phyloP scores from a whole-genome alignment of 305 asterid genomes.

The Solanum hybrid region DNA sequence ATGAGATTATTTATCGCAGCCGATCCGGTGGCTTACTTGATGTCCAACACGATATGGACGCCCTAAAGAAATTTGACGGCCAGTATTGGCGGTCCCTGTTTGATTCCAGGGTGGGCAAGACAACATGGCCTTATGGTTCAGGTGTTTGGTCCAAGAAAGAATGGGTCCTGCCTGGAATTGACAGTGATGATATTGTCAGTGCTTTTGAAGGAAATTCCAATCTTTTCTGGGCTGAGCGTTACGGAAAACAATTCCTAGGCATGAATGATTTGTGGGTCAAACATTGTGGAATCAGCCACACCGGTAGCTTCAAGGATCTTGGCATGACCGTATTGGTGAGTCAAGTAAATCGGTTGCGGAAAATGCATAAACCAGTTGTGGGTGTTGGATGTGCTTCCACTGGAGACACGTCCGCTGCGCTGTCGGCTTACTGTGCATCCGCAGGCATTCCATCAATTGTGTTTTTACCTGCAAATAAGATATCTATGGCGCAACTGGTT shows the following conservation, averaged over 20 bases:
- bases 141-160: constrained; percentile 28
- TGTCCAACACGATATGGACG: constrained; percentile 19
- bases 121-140: constrained; percentile 24
- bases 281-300: constrained; percentile 24
- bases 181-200: constrained; percentile 17
- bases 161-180: constrained; percentile 22
- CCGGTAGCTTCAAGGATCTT: constrained; percentile 25
- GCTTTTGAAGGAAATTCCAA: constrained; percentile 24
- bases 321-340: constrained; percentile 30
- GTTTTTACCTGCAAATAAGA: constrained; percentile 18
- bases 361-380: constrained; percentile 18
- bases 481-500: constrained; percentile 23
- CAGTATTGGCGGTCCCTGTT: constrained; percentile 18
- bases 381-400: constrained; percentile 29
- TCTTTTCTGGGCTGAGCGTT: constrained; percentile 27
- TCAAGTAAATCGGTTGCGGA: constrained; percentile 20
- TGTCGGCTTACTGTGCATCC: constrained; percentile 21
- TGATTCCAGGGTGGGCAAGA: constrained; percentile 20
- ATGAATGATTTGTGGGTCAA: constrained; percentile 28
- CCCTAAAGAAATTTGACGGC: constrained; percentile 17
- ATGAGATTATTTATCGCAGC: constrained; percentile 22
- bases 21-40: constrained; percentile 19
- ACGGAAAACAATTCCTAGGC: constrained; percentile 19
- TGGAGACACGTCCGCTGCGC: constrained; percentile 24
- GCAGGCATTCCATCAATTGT: constrained; percentile 24